Evolutionary conservation across 345 rosid species (phyloP), one percentile per base, ranked within the genome.

Genomic region (Aquilaria sinensis): DNA sequence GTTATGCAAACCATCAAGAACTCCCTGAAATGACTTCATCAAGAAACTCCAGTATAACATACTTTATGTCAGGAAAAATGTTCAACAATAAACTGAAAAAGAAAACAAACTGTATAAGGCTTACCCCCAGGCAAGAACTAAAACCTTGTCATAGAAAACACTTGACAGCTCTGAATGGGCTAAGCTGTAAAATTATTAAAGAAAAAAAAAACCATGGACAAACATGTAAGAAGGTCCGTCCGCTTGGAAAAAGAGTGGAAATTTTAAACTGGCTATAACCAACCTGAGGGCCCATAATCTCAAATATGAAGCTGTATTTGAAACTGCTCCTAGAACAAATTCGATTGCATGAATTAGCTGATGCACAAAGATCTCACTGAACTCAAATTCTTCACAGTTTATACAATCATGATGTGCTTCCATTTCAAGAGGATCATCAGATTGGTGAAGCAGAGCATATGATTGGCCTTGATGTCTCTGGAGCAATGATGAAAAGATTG

Each of bases 251-350:
- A 23, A 47, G 30, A 16, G 31, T 58, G 23, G 13, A 57, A 55
- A 9, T 5, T 56, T n/a, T 37, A 8, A 48, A 49, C 56, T 47
- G 47, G 31, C 45, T 34, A 51, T 3, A 46, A 51, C 77, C 46
- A 51, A 81, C 92, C 89, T 86, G 47, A 86, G 87, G 33, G 93
- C 87, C 93, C 93, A 84, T 58, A 78, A 60, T 14, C 93, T 80
- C 31, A 86, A 74, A 67, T 80, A 80, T 9, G 89, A 86, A 51
- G 93, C 93, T 47, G 89, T 82, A 65, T 84, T 86, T 16, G 89
- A 86, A 47, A 82, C 89, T 30, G 87, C 87, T 64, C 93, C 84
- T 14, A 82, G 85, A 2, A 84, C 87, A 62, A 82, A 84, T 65
- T 86, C 89, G 53, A 82, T 84, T 11, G 89, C 83, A 51, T 84